Evolutionary conservation across 2,329 filamentous ascomycete species (phyloP).

Genomic region (Aspergillus japonicus): DNA sequence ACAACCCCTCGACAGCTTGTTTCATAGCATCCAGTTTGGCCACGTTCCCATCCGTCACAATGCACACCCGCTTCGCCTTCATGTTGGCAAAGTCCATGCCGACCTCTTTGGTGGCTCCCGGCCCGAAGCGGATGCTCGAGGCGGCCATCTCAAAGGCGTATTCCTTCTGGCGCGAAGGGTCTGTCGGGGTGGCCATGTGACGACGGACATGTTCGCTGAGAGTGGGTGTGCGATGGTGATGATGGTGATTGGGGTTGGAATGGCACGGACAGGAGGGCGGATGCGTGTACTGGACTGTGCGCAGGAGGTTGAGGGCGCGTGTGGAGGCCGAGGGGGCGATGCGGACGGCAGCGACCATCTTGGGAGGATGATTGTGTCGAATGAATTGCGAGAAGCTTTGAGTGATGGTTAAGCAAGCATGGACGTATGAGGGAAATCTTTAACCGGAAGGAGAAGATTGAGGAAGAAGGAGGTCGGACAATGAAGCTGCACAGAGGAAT

Average conservation of each 20-base stretch:
- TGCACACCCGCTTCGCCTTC: slow-evolving; percentile 79
- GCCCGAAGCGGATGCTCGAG: slow-evolving; percentile 89
- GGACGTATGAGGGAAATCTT: neutral
- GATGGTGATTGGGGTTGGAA: slow-evolving; percentile 79
- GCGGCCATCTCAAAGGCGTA: slow-evolving; percentile 99
- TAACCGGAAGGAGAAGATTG: neutral
- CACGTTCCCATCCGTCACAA: slow-evolving; percentile 87
- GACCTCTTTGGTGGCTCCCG: slow-evolving; percentile 89
- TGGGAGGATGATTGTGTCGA: neutral
- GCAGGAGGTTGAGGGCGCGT: slow-evolving; percentile 62
- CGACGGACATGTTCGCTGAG: slow-evolving; percentile 56
- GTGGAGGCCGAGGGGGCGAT: slow-evolving; percentile 48
- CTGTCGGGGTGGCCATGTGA: slow-evolving; percentile 73
- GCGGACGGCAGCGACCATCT: slow-evolving; percentile 44
- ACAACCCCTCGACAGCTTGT: slow-evolving; percentile 78
- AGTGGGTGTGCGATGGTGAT: slow-evolving; percentile 62
- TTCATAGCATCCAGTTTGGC: slow-evolving; percentile 82
- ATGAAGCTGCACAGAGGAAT: neutral
- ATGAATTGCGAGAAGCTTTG: neutral
- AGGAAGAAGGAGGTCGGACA: neutral
- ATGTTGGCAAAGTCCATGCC: slow-evolving; percentile 97
- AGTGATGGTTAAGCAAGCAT: neutral
- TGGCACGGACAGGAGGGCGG: slow-evolving; percentile 90
- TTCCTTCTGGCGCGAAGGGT: slow-evolving; percentile 74
- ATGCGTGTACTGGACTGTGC: slow-evolving; percentile 87